These are phyloP conservation scores for Dictyostelium discoideum DNA, from an alignment of 78 protist species.

Conservation along the genomic window DNA sequence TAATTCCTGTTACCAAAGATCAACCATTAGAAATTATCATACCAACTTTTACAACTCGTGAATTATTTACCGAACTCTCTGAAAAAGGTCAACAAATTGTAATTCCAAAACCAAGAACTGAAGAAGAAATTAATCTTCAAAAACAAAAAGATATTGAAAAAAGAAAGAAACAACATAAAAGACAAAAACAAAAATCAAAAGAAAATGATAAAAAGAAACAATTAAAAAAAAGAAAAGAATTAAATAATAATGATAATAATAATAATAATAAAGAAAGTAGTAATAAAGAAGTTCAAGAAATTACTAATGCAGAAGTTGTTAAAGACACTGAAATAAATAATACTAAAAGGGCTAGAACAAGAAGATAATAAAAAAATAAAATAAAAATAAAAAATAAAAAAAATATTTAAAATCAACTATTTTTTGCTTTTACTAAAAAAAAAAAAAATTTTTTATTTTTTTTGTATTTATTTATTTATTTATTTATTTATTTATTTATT, in stretches of 20 bases:
- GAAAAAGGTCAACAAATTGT: background rate
- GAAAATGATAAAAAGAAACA: conserved; percentile 1
- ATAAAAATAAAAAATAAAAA: background rate
- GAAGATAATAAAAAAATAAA: background rate
- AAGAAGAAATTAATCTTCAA: background rate
- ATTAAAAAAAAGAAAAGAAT: background rate
- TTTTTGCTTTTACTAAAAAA: too few relatives aligned
- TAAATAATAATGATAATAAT: background rate
- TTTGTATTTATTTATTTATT: too few relatives aligned
- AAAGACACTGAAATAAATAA: background rate
- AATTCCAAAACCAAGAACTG: conserved; percentile 1
- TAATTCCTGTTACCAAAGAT: conserved; percentile 5
- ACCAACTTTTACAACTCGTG: conserved; percentile 25
- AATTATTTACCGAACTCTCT: conserved; percentile 7
- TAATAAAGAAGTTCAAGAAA: background rate
- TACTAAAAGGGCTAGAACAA: background rate
- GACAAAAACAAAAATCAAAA: background rate
- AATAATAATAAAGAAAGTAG: background rate
- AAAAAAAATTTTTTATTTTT: too few relatives aligned
- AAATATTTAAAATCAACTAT: background rate
- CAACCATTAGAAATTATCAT: conserved; percentile 6
- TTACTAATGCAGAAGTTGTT: background rate
- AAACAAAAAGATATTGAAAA: conserved; percentile 14
- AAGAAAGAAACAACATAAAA: background rate
- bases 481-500: too few relatives aligned